Conservation (phyloP, 495 filamentous ascomycete species). For the Corynascus novoguineensis region DNA sequence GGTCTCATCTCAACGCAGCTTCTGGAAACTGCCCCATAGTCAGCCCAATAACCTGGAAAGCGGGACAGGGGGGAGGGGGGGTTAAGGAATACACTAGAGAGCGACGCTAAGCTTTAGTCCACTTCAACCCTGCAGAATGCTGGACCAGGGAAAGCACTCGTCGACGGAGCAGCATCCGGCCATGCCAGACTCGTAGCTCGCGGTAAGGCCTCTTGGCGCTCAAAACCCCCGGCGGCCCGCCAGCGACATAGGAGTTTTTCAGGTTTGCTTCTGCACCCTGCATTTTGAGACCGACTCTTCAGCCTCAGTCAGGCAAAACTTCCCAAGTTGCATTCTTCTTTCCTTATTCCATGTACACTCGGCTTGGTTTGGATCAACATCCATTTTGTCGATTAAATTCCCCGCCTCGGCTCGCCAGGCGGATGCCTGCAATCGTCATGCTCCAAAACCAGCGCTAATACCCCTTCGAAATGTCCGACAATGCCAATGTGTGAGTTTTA, state of each 20-base stretch:
- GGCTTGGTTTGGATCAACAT: not conserved
- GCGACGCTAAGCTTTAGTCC: too few relatives aligned
- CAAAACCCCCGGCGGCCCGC: slow-evolving; percentile 18
- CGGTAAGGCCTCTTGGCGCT: slow-evolving; percentile 22
- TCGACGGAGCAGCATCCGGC: not conserved
- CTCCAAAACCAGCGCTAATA: not conserved
- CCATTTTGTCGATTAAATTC: not conserved
- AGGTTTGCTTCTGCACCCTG: slow-evolving; percentile 13
- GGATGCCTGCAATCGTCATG: slow-evolving; percentile 1
- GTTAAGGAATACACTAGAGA: not conserved
- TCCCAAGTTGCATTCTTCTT: not conserved
- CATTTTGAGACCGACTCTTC: not conserved
- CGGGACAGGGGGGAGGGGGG: too few relatives aligned
- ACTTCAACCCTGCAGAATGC: not conserved
- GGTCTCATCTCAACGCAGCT: too few relatives aligned
- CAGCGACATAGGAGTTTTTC: slow-evolving; percentile 7
- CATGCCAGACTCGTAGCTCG: not conserved
- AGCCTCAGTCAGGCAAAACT: too few relatives aligned
- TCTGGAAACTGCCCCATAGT: too few relatives aligned
- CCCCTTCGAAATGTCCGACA: slow-evolving; percentile 8
- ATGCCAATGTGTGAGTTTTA: slow-evolving; percentile 16
- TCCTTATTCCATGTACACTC: not conserved
- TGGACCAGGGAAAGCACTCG: not conserved
- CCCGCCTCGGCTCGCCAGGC: not conserved
- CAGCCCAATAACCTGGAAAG: not conserved